A percentile compares a stretch with the other conserved stretches of the same genome.
Evolutionary conservation across 345 rosid species (phyloP).

Genomic region (Salix suchowensis): DNA sequence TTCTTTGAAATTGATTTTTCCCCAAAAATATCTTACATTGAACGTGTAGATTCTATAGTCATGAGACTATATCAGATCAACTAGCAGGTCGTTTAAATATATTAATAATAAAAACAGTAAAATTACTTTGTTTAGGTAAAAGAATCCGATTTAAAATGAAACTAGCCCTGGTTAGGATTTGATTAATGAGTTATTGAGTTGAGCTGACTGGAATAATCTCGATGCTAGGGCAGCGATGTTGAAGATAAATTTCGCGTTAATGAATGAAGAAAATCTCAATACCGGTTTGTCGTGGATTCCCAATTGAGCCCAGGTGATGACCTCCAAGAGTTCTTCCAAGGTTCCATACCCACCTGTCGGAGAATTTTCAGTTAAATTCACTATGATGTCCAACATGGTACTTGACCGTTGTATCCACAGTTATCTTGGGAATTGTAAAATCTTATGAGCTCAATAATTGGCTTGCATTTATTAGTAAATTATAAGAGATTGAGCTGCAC

Average conservation of each 20-base stretch:
- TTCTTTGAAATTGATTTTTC: not conserved
- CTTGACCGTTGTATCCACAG: not conserved
- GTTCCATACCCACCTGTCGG: constrained; percentile 72
- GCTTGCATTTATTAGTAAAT: not conserved
- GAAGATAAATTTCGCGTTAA: no score
- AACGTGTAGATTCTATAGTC: no score
- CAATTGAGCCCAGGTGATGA: constrained; percentile 77
- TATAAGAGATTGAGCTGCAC: not conserved
- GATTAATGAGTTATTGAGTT: no score
- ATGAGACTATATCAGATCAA: no score
- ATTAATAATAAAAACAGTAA: no score
- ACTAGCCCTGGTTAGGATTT: no score
- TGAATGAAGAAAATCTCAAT: not conserved
- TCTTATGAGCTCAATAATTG: not conserved
- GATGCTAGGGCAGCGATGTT: no score
- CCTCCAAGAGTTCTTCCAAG: constrained; percentile 66
- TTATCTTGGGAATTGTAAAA: not conserved
- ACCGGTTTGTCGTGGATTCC: constrained; percentile 79
- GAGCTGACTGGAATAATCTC: no score
- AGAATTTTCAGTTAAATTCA: not conserved
- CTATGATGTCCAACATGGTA: not conserved
- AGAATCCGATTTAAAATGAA: no score
- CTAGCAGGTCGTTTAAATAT: no score
- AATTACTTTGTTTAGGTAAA: no score
- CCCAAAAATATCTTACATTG: not conserved